These are phyloP conservation scores for Zygosaccharomyces pseudorouxii DNA, from an alignment of 805 yeast genomes.

Conservation along the genomic window DNA sequence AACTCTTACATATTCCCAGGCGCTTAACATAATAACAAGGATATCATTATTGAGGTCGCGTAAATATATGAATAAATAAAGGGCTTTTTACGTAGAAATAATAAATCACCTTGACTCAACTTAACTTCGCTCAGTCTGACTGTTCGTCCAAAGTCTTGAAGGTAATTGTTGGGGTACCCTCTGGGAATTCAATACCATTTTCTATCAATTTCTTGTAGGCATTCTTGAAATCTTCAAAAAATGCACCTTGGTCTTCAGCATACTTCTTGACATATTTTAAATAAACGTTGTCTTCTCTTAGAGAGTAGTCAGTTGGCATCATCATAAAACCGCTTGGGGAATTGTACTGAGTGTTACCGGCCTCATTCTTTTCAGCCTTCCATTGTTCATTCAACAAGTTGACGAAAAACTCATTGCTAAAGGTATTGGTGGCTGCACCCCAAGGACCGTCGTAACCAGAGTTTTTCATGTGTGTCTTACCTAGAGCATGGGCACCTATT, in stretches of 20 bases:
- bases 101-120: background rate
- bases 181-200: constrained; percentile 66
- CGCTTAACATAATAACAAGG: background rate
- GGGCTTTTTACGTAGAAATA: background rate
- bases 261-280: constrained; percentile 57
- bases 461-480: constrained; percentile 64
- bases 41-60: background rate
- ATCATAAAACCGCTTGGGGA: constrained; percentile 72
- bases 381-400: constrained; percentile 50
- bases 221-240: constrained; percentile 57
- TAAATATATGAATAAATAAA: background rate
- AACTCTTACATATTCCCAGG: background rate
- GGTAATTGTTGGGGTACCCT: constrained; percentile 37
- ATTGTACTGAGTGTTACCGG: constrained; percentile 58
- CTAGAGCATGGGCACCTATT: constrained; percentile 72
- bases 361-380: constrained; percentile 52
- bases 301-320: constrained; percentile 77
- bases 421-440: constrained; percentile 75
- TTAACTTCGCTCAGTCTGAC: constrained; percentile 7
- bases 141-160: constrained; percentile 73
- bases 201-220: constrained; percentile 71
- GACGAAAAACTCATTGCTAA: constrained; percentile 69
- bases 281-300: constrained; percentile 58
- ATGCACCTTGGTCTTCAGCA: constrained; percentile 59
- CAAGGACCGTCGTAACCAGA: constrained; percentile 87